Conservation (phyloP, 139 green algal species). For the Monoraphidium neglectum region DNA sequence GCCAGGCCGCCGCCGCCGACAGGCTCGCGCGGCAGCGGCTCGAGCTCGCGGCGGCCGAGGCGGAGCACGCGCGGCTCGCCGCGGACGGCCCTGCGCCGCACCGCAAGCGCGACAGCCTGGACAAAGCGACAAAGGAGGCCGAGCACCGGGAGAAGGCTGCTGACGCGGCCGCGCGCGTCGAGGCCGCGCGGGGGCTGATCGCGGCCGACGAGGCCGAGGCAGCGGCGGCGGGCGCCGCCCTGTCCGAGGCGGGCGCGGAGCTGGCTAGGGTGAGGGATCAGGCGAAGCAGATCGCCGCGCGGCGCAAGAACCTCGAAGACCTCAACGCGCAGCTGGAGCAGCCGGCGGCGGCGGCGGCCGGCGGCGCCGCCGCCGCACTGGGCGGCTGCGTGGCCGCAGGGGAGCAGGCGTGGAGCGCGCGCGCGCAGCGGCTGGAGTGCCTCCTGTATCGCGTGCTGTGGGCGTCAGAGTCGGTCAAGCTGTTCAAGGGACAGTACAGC, state of each 20-base stretch:
- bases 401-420: slow-evolving; percentile 49
- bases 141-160: slow-evolving; percentile 77
- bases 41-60: slow-evolving; percentile 53
- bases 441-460: slow-evolving; percentile 66
- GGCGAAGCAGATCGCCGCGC: slow-evolving; percentile 43
- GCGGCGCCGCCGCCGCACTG: not conserved
- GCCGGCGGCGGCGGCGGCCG: not conserved
- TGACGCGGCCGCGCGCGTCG: slow-evolving; percentile 44
- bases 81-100: slow-evolving; percentile 69
- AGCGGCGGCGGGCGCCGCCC: slow-evolving; percentile 10
- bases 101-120: slow-evolving; percentile 74
- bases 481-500: slow-evolving; percentile 55
- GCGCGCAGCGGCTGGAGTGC: slow-evolving; percentile 56
- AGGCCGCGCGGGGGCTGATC: slow-evolving; percentile 15
- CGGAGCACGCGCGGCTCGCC: slow-evolving; percentile 51
- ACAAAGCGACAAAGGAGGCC: slow-evolving; percentile 83
- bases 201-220: slow-evolving; percentile 28
- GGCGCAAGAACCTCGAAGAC: slow-evolving; percentile 50
- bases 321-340: slow-evolving; percentile 32
- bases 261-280: slow-evolving; percentile 44
- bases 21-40: slow-evolving; percentile 40
- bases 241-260: slow-evolving; percentile 40
- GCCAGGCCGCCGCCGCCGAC: slow-evolving; percentile 45
- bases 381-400: slow-evolving; percentile 5
- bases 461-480: slow-evolving; percentile 58